Evolutionary conservation across 371 early-diverging fungal species (phyloP), one percentile per base, ranked within the genome.

Genomic region (Dinochytrium kinnereticum): DNA sequence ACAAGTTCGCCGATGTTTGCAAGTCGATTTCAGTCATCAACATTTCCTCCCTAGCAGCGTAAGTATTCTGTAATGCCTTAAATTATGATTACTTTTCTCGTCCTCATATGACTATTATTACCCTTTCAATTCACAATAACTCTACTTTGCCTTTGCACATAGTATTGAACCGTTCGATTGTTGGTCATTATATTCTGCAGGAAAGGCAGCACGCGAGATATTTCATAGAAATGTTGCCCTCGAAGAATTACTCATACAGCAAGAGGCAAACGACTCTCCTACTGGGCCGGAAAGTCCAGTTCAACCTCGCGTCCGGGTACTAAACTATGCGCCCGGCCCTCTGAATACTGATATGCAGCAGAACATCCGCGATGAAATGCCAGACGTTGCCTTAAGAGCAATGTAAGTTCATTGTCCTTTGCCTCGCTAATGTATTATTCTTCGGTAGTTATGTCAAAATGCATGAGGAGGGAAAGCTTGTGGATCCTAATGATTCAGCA

Each of bases 321-420:
- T 97, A 40, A 95, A 89, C 75, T 97, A 96, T 81, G 95, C 97
- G 0, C 97, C 97, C 7, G 97, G 97, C 0, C 97, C 97, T 36
- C 77, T 97, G 70, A 91, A 95, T 71, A 94, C 92, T 71, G 89
- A 89, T 49, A 96, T 97, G 96, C 96, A 96, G 80, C 77, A 80
- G 1, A 77, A 81, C 38, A 92, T 95, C 36, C 89, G 96, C 28
- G 80, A 85, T 38, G 90, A 88, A 13, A 78, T 95, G 49, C 92
- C 91, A 3, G 94, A 95, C 74, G 76, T 82, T 15, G 90, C 88
- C 50, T 90, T 94, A 69, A 83, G 82, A 26, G 59, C 83, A 49
- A 72, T 90, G 26, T 95, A 90, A 72, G 36, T 57, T 59, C 31
- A n/a, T 1, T 36, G 15, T 17, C 28, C 10, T 2, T 44, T 51